phyloP scores from a whole-genome alignment of 345 rosid genomes.

The Laguncularia racemosa region DNA sequence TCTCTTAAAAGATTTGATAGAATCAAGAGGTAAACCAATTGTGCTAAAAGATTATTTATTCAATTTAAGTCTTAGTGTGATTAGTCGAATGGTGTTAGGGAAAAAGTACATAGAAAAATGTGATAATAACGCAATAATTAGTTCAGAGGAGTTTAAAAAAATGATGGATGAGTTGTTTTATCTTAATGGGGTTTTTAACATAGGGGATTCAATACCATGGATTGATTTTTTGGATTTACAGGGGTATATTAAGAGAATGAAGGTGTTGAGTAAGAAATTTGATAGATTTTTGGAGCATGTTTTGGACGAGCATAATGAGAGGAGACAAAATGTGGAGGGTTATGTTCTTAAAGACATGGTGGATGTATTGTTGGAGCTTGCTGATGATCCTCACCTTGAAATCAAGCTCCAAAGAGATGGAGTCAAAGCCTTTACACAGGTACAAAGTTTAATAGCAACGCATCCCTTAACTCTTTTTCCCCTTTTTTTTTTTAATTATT shows the following conservation, averaged over 20 bases:
- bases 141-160: slow-evolving; percentile 36
- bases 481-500: too few relatives aligned
- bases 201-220: slow-evolving; percentile 17
- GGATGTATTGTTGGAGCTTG: background rate
- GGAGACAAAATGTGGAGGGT: background rate
- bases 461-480: too few relatives aligned
- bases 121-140: slow-evolving; percentile 9
- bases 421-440: slow-evolving; percentile 8
- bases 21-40: slow-evolving; percentile 3
- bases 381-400: slow-evolving; percentile 4
- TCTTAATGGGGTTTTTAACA: slow-evolving; percentile 10
- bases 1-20: slow-evolving; percentile 9
- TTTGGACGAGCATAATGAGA: background rate
- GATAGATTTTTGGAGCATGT: slow-evolving; percentile 13
- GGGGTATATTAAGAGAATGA: slow-evolving; percentile 18
- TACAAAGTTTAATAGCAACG: background rate
- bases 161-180: slow-evolving; percentile 46
- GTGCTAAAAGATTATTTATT: slow-evolving; percentile 9
- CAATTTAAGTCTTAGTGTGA: slow-evolving; percentile 28
- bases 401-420: slow-evolving; percentile 5
- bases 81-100: slow-evolving; percentile 50
- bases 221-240: slow-evolving; percentile 13
- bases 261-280: slow-evolving; percentile 13
- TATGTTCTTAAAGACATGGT: slow-evolving; percentile 6
- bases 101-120: slow-evolving; percentile 30